Evolutionary conservation across 805 yeast species (phyloP), one percentile per base, ranked within the genome.

Genomic region (Wickerhamiella sorbophila): DNA sequence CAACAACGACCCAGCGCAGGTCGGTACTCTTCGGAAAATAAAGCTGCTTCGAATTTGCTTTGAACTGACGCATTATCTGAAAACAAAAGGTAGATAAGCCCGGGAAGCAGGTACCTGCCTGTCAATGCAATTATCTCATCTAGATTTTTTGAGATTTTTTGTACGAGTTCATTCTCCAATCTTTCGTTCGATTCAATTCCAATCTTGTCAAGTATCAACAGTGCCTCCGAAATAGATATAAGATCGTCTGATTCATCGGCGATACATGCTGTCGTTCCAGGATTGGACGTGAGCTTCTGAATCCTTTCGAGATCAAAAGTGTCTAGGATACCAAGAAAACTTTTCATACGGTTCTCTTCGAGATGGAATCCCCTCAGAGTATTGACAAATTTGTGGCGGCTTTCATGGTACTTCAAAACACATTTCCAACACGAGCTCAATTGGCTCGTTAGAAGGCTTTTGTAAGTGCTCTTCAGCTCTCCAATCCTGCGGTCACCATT

Each of bases 401-500:
- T 10, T 15, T 31, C 39, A 27, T 50, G 49, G 41, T 50, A 50
- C 15, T 8, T 31, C 1, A 38, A 18, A 1, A 48, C 47, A 24
- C 53, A 50, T 2, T 27, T n/a, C 14, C 27, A 12, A 22, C 53
- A 50, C 8, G 36, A 3, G 3, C 33, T 8, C 3, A 50, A 41
- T 41, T 39, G 31, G 2, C 10, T 12, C 1, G 40, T 18, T 17
- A 47, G 36, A 4, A 34, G 31, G 1, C 12, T 19, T 5, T 16
- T 32, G 20, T 41, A 47, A 5, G 10, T 14, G 3, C 24, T n/a
- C 18, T 36, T 40, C 19, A 38, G 24, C n/a, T 14, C 21, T 9
- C 5, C 15, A 2, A 44, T 45, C 6, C 36, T 36, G 32, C 38
- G 42, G 4, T 33, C 43, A 3, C 31, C 24, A 16, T 41, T 36